Conservation (phyloP, 2,329 filamentous ascomycete species). For the Diaporthe eres region DNA sequence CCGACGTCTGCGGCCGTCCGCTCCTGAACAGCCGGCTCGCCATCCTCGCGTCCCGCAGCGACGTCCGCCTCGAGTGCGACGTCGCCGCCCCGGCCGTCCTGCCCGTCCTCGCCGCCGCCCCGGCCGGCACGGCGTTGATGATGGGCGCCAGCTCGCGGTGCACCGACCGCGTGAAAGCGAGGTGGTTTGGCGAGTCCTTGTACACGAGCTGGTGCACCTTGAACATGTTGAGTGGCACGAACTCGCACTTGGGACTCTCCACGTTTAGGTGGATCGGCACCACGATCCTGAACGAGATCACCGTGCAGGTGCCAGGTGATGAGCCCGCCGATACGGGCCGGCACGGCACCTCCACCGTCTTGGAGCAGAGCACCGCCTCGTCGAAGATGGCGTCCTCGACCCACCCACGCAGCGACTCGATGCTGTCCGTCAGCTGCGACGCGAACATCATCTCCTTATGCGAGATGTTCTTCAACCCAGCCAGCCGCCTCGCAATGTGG, state of each 20-base stretch:
- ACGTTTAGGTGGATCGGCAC: slow-evolving; percentile 63
- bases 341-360: slow-evolving; percentile 60
- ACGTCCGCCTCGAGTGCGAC: slow-evolving; percentile 36
- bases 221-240: slow-evolving; percentile 67
- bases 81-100: slow-evolving; percentile 38
- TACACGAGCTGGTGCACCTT: slow-evolving; percentile 70
- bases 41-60: slow-evolving; percentile 31
- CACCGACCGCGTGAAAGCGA: slow-evolving; percentile 71
- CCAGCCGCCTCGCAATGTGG: slow-evolving; percentile 55
- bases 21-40: slow-evolving; percentile 30
- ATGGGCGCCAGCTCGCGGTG: slow-evolving; percentile 72
- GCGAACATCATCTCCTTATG: slow-evolving; percentile 61
- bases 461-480: slow-evolving; percentile 54
- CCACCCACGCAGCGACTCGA: slow-evolving; percentile 57
- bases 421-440: slow-evolving; percentile 58
- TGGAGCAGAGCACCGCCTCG: slow-evolving; percentile 60
- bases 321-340: slow-evolving; percentile 45
- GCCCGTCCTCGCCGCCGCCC: slow-evolving; percentile 40
- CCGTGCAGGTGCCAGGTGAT: slow-evolving; percentile 45
- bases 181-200: slow-evolving; percentile 66
- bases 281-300: slow-evolving; percentile 63
- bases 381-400: slow-evolving; percentile 62
- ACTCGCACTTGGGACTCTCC: slow-evolving; percentile 59
- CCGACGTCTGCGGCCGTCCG: slow-evolving; percentile 35
- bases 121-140: slow-evolving; percentile 52